A percentile compares a stretch with the other conserved stretches of the same genome.
phyloP scores from a whole-genome alignment of 345 rosid species.

The Populus ilicifolia region DNA sequence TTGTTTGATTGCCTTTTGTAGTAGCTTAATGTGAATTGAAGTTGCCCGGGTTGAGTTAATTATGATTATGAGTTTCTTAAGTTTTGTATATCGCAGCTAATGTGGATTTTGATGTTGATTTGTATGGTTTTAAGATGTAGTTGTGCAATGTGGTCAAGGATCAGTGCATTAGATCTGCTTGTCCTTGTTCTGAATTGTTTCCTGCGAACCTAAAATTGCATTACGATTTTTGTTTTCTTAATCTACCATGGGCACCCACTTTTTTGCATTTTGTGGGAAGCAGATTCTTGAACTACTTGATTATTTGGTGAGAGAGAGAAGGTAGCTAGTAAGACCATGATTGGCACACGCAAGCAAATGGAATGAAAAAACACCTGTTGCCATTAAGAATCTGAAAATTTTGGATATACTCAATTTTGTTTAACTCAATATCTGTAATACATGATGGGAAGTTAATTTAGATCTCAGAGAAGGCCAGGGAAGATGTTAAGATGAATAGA shows the following conservation, averaged over 20 bases:
- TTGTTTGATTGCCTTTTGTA: constrained; percentile 4
- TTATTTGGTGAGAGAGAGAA: not conserved
- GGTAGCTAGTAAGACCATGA: not conserved
- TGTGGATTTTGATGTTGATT: not conserved
- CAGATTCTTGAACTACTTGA: not conserved
- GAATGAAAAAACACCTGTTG: not conserved
- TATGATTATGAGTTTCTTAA: not conserved
- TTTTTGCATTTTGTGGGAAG: not conserved
- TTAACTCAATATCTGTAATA: not conserved
- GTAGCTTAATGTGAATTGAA: not conserved
- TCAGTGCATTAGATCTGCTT: not conserved
- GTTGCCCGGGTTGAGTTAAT: not conserved
- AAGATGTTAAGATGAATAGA: not conserved
- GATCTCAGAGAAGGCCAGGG: not conserved
- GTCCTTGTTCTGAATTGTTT: not conserved
- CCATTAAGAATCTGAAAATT: not conserved
- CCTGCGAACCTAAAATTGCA: not conserved
- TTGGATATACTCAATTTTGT: not conserved
- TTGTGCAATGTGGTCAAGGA: not conserved
- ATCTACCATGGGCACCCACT: not conserved
- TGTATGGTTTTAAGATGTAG: not conserved
- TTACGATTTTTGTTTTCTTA: not conserved
- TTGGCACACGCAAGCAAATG: no score
- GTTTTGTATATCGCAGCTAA: not conserved
- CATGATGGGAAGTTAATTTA: not conserved